phyloP scores from a whole-genome alignment of 352 stramenopile species.

The Phytophthora agathidicida region DNA sequence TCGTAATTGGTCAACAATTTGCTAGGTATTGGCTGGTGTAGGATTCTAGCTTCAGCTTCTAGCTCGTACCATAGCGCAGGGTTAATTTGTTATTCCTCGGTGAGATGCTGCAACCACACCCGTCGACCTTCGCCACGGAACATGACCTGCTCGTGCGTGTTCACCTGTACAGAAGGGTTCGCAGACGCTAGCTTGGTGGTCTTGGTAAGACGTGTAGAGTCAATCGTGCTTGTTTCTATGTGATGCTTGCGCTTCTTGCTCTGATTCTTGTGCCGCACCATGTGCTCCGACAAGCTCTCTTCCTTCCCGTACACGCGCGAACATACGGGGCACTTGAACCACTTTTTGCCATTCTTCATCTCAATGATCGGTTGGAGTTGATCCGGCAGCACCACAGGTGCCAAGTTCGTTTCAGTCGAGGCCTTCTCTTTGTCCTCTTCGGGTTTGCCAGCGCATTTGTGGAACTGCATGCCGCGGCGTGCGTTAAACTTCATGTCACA shows the following conservation, averaged over 20 bases:
- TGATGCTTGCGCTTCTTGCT: slow-evolving; percentile 88
- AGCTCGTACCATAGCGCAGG: neutral
- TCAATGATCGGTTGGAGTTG: slow-evolving; percentile 72
- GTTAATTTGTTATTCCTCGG: slow-evolving; percentile 40
- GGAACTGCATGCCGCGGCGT: slow-evolving; percentile 83
- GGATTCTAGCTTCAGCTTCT: slow-evolving; percentile 17
- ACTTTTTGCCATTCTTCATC: slow-evolving; percentile 81
- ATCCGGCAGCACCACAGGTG: slow-evolving; percentile 73
- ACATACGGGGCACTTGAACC: slow-evolving; percentile 88
- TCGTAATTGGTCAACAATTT: slow-evolving; percentile 18
- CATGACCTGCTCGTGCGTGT: slow-evolving; percentile 87
- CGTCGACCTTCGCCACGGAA: slow-evolving; percentile 77
- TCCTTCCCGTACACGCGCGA: slow-evolving; percentile 80
- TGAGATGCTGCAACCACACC: slow-evolving; percentile 79
- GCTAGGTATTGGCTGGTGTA: slow-evolving; percentile 7
- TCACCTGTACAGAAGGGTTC: slow-evolving; percentile 89
- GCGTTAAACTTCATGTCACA: slow-evolving; percentile 91
- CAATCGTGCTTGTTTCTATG: slow-evolving; percentile 83
- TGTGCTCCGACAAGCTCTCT: slow-evolving; percentile 76
- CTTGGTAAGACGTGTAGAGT: slow-evolving; percentile 79
- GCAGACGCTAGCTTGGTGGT: slow-evolving; percentile 82
- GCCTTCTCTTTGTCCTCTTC: slow-evolving; percentile 40
- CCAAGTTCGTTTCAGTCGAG: slow-evolving; percentile 38
- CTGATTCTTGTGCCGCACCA: slow-evolving; percentile 85
- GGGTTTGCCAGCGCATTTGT: slow-evolving; percentile 74